Percentiles rank a stretch among this genome's conserved stretches.
Evolutionary conservation across 331 rosid genomes (phyloP).

Genomic region (Erythrophleum ivorense): DNA sequence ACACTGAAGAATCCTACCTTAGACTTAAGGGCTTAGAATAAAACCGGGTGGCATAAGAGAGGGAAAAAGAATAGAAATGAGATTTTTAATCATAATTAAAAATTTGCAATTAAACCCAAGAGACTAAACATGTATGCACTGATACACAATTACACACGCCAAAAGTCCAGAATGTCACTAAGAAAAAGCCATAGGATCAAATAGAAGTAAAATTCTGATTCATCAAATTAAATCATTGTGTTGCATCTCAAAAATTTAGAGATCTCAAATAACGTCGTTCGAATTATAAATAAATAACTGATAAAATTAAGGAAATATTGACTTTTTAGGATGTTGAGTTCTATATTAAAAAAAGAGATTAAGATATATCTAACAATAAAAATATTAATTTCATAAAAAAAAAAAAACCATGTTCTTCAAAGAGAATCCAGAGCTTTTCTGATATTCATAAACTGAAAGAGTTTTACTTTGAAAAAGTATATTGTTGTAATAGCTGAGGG

Average conservation of each 20-base stretch:
- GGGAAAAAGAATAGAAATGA: no score
- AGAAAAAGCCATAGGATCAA: background rate
- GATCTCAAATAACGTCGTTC: constrained; percentile 21
- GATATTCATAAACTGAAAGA: background rate
- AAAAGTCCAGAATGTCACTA: background rate
- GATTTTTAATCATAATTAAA: background rate
- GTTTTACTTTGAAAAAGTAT: background rate
- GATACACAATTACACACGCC: background rate
- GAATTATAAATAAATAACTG: background rate
- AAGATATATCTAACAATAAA: background rate
- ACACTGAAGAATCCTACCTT: constrained; percentile 3
- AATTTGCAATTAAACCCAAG: background rate
- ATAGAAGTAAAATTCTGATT: constrained; percentile 14
- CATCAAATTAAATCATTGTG: background rate
- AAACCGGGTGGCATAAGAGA: background rate
- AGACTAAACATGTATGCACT: background rate
- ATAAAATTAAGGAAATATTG: background rate
- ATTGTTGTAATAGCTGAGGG: background rate
- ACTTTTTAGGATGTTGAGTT: background rate
- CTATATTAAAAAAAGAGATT: background rate
- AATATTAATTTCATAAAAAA: background rate
- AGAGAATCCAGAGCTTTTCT: background rate
- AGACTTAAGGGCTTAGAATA: background rate
- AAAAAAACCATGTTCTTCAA: background rate
- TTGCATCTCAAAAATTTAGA: constrained; percentile 25